Evolutionary conservation across 192 early-diverging fungal species (phyloP).

Genomic region (Umbelopsis sp.): DNA sequence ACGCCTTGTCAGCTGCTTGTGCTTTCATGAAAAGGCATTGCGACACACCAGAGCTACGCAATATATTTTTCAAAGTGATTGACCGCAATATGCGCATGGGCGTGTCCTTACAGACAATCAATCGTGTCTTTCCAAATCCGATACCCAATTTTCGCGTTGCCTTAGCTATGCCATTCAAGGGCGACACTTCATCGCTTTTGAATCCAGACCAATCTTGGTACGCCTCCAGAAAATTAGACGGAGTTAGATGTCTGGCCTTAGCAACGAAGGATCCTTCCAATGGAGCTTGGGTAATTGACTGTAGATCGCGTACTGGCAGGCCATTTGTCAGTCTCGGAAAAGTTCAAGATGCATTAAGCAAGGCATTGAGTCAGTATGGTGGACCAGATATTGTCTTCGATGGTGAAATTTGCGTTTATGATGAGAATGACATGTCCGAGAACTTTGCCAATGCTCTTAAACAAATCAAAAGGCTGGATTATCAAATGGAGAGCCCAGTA

Average conservation of each 20-base stretch:
- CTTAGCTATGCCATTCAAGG: constrained; percentile 21
- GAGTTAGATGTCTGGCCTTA: constrained; percentile 50
- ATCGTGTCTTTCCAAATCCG: constrained; percentile 21
- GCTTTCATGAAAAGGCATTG: constrained; percentile 25
- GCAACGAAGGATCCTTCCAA: constrained; percentile 10
- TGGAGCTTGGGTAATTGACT: constrained; percentile 25
- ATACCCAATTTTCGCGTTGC: constrained; percentile 27
- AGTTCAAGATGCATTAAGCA: constrained; percentile 22
- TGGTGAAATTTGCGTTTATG: constrained; percentile 54
- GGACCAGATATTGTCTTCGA: constrained; percentile 42
- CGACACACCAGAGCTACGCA: constrained; percentile 8
- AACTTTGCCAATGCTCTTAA: constrained; percentile 30
- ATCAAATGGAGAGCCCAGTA: constrained; percentile 33
- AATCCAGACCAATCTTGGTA: constrained; percentile 32
- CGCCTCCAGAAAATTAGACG: constrained; percentile 55
- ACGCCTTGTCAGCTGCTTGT: constrained; percentile 16
- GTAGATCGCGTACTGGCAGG: constrained; percentile 46
- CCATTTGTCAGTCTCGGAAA: constrained; percentile 31
- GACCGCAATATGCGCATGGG: constrained; percentile 44
- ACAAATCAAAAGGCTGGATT: constrained; percentile 21
- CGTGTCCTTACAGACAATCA: constrained; percentile 21
- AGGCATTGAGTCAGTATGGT: neutral
- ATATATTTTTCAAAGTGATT: constrained; percentile 36
- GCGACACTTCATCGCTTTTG: neutral
- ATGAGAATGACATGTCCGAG: constrained; percentile 19